Evolutionary conservation across 2,329 filamentous ascomycete species (phyloP).

Genomic region (Fusarium sacchari): DNA sequence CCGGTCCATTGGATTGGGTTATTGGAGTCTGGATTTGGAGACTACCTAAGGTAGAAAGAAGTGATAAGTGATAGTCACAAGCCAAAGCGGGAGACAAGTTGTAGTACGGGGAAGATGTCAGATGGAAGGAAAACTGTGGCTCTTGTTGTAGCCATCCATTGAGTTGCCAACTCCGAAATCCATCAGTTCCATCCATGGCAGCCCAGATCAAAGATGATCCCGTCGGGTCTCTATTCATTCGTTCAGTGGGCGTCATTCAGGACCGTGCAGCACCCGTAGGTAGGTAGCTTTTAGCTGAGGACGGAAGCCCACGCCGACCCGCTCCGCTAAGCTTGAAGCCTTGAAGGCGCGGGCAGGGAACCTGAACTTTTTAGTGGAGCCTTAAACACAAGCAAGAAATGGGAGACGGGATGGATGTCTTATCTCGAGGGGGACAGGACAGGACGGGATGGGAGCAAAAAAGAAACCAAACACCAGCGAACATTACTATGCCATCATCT

Average conservation of each 20-base stretch:
- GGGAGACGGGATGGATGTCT: constrained; percentile 27
- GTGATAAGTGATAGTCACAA: constrained; percentile 4
- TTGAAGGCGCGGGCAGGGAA: constrained; percentile 4
- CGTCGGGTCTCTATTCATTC: not conserved
- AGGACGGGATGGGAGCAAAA: constrained; percentile 6
- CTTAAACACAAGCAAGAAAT: constrained; percentile 32
- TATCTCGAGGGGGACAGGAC: constrained; percentile 16
- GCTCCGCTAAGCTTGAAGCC: constrained; percentile 27
- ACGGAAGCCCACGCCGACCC: constrained; percentile 36
- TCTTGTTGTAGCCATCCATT: not conserved
- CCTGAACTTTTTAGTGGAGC: constrained; percentile 40
- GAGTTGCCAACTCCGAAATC: not conserved
- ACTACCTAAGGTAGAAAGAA: too few species aligned
- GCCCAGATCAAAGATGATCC: constrained; percentile 23
- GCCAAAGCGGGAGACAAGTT: not conserved
- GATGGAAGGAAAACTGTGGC: not conserved
- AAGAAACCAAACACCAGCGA: constrained; percentile 10
- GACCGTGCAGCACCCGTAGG: constrained; percentile 3
- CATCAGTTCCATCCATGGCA: constrained; percentile 7
- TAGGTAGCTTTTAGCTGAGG: constrained; percentile 17
- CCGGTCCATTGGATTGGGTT: constrained; percentile 15
- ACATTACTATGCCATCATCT: constrained; percentile 1
- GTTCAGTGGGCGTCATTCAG: constrained; percentile 38
- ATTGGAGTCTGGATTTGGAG: constrained; percentile 22
- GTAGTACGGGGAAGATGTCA: not conserved